These are phyloP conservation scores for Syncephalis fuscata DNA, from an alignment of 371 early-diverging fungal species.

Conservation along the genomic window DNA sequence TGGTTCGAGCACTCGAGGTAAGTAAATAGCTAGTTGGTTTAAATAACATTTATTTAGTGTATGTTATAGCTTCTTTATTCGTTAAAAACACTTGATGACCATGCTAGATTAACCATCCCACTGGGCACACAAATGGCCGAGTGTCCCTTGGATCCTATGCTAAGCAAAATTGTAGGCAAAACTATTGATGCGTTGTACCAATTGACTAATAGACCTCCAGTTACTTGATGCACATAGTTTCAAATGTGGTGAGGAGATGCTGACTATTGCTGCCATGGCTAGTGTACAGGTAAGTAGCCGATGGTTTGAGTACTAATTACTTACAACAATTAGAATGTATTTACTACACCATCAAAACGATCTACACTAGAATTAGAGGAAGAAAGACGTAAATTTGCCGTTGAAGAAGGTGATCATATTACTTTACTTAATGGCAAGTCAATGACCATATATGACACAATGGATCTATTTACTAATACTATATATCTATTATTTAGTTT, in stretches of 20 bases:
- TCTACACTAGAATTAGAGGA: slow-evolving; percentile 22
- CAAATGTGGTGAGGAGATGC: slow-evolving; percentile 57
- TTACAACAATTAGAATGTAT: neutral
- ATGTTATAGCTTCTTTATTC: slow-evolving; percentile 34
- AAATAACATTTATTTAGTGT: neutral
- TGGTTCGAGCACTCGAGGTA: slow-evolving; percentile 4
- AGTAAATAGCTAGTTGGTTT: too few relatives aligned
- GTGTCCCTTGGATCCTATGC: slow-evolving; percentile 60
- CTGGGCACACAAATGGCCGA: slow-evolving; percentile 67
- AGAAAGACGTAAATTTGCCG: slow-evolving; percentile 52
- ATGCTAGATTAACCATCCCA: slow-evolving; percentile 55
- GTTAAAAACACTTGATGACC: slow-evolving; percentile 56
- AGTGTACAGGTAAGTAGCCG: slow-evolving; percentile 60
- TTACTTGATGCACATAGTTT: slow-evolving; percentile 42
- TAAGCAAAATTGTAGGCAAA: slow-evolving; percentile 43
- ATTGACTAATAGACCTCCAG: too few relatives aligned
- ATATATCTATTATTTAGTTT: slow-evolving; percentile 24
- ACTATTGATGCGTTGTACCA: too few relatives aligned
- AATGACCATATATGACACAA: neutral
- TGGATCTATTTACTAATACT: neutral
- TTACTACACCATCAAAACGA: neutral
- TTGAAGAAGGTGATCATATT: slow-evolving; percentile 70
- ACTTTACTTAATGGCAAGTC: slow-evolving; percentile 43
- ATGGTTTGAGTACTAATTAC: neutral
- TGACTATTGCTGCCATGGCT: slow-evolving; percentile 69